A percentile compares a stretch with the other conserved stretches of the same genome.
phyloP scores from a whole-genome alignment of 2,329 filamentous ascomycete genomes.

The Nigrospora sphaerica region DNA sequence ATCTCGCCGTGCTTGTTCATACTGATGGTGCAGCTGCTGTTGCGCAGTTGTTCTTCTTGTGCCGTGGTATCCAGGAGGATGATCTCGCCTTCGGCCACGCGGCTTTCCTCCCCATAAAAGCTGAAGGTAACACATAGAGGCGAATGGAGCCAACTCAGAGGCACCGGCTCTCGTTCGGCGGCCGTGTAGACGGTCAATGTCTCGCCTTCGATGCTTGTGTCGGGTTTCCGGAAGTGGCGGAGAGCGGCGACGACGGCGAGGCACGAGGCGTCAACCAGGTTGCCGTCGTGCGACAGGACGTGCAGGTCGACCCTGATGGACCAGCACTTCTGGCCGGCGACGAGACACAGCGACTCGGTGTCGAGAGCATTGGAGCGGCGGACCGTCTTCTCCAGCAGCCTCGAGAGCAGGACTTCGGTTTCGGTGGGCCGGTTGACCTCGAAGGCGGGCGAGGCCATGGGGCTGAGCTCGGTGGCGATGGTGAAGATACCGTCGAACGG shows the following conservation, averaged over 20 bases:
- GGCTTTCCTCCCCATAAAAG: conserved; percentile 61
- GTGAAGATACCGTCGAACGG: conserved; percentile 95
- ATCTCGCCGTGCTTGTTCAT: conserved; percentile 87
- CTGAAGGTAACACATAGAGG: conserved; percentile 88
- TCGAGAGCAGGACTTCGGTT: conserved; percentile 76
- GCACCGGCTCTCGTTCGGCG: conserved; percentile 82
- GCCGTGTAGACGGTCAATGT: conserved; percentile 76
- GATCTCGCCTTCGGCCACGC: conserved; percentile 43
- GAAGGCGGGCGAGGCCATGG: conserved; percentile 86
- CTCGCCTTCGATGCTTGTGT: conserved; percentile 80
- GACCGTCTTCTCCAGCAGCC: conserved; percentile 88
- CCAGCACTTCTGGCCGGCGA: conserved; percentile 88
- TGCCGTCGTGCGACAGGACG: conserved; percentile 84
- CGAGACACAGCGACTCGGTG: conserved; percentile 89
- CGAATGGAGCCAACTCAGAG: conserved; percentile 83
- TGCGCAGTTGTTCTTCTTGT: conserved; percentile 69
- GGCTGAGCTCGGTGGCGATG: conserved; percentile 83
- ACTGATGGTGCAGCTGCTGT: conserved; percentile 71
- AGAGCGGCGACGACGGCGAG: conserved; percentile 82
- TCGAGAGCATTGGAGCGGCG: conserved; percentile 88
- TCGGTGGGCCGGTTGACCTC: conserved; percentile 80
- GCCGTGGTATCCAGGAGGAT: conserved; percentile 66
- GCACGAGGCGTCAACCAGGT: conserved; percentile 79
- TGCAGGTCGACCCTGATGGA: conserved; percentile 86
- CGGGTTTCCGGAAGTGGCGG: conserved; percentile 84